Conservation (phyloP, 345 rosid species). For the Eucalyptus erythrocorys region DNA sequence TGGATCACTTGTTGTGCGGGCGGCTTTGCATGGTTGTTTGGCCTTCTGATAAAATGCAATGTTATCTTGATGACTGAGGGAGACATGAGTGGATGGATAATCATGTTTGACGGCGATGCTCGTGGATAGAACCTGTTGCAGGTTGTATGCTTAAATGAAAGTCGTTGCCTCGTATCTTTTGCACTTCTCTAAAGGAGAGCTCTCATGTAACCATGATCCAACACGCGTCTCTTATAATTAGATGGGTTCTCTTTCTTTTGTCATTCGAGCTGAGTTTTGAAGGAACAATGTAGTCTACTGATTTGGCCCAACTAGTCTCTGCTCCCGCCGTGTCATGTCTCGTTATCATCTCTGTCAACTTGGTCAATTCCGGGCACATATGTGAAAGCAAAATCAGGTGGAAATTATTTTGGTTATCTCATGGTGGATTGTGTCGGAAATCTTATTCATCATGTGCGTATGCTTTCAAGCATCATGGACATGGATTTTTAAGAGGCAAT, state of each 20-base stretch:
- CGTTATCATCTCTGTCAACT: background rate
- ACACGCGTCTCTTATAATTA: background rate
- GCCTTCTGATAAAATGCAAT: background rate
- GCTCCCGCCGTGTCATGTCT: background rate
- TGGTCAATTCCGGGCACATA: background rate
- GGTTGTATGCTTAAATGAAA: background rate
- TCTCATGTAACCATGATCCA: background rate
- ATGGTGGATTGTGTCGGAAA: background rate
- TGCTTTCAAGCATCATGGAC: background rate
- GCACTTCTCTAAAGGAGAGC: background rate
- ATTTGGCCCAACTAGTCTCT: background rate
- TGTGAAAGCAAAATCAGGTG: background rate
- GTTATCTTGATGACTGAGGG: background rate
- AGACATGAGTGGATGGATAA: background rate
- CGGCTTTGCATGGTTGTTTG: background rate
- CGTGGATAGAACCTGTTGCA: background rate
- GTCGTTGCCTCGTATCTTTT: background rate
- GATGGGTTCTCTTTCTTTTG: background rate
- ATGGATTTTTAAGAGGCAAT: background rate
- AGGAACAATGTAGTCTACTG: background rate
- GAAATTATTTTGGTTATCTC: background rate
- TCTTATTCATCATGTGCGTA: background rate
- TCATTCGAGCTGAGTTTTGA: background rate
- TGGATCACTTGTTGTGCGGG: too few relatives aligned
- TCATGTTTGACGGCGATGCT: background rate